These are phyloP conservation scores for Dothideomycetes sp. DNA, from an alignment of 2,329 filamentous ascomycete genomes.

Conservation along the genomic window DNA sequence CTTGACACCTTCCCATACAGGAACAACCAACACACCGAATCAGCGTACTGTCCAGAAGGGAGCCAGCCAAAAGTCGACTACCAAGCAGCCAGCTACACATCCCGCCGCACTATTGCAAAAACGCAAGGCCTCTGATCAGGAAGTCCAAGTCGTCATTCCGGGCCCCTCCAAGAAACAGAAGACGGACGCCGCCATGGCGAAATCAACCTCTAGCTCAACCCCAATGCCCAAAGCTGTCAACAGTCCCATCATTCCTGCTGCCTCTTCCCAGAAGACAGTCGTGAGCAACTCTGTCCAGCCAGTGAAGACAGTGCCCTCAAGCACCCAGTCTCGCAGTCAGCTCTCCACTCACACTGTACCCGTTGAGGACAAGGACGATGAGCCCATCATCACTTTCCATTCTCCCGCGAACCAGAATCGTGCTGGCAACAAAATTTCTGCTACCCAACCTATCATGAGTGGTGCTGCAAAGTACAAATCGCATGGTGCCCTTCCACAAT, in stretches of 20 bases:
- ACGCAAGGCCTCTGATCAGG: neutral
- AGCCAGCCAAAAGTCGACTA: neutral
- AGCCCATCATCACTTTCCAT: neutral
- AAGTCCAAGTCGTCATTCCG: constrained; percentile 4
- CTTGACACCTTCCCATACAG: neutral
- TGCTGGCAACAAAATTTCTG: too few species aligned
- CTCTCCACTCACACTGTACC: too few species aligned
- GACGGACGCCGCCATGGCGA: neutral
- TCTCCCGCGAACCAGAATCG: too few species aligned
- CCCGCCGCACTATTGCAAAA: neutral
- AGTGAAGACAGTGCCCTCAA: too few species aligned
- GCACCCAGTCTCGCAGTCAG: neutral
- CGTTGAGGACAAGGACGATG: too few species aligned
- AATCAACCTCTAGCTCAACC: neutral
- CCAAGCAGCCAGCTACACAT: neutral
- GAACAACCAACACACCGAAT: neutral
- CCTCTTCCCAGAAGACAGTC: too few species aligned
- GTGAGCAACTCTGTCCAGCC: too few species aligned
- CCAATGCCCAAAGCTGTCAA: neutral
- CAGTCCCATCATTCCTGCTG: neutral
- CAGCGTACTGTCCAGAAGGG: neutral
- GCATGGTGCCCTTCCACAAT: neutral
- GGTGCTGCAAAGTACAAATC: neutral
- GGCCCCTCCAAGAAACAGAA: constrained; percentile 7
- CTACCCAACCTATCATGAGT: neutral